A percentile compares a stretch with the other conserved stretches of the same genome.
These are phyloP conservation scores for Pyricularia pennisetigena DNA, from an alignment of 2,329 filamentous ascomycete genomes.

Conservation along the genomic window DNA sequence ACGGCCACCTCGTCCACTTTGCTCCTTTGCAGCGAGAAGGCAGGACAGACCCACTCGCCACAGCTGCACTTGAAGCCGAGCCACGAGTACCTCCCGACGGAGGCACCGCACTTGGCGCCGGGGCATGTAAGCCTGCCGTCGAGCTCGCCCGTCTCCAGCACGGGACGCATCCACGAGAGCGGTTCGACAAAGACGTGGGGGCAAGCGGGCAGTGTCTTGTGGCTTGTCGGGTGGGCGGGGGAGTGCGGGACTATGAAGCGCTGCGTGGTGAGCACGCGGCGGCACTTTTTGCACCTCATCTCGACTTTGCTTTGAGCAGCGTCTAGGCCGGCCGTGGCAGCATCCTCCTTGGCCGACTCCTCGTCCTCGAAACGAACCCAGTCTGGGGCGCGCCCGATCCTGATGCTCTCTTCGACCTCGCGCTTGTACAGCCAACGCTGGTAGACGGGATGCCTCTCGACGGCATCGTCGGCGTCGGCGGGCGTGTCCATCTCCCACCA, in stretches of 20 bases:
- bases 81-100: constrained; percentile 92
- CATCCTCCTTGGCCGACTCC: constrained; percentile 28
- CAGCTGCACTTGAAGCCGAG: constrained; percentile 91
- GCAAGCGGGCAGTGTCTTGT: constrained; percentile 35
- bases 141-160: constrained; percentile 70
- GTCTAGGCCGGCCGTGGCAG: constrained; percentile 5
- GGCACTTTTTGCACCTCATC: constrained; percentile 85
- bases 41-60: constrained; percentile 81
- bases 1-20: constrained; percentile 60
- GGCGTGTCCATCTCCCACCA: constrained; percentile 86
- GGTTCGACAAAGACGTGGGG: constrained; percentile 88
- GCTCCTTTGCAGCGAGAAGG: constrained; percentile 74
- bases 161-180: constrained; percentile 85
- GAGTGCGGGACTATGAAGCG: constrained; percentile 58
- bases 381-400: constrained; percentile 69
- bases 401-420: constrained; percentile 48
- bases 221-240: constrained; percentile 11
- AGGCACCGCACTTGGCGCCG: constrained; percentile 64
- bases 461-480: constrained; percentile 36
- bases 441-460: constrained; percentile 64
- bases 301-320: constrained; percentile 33
- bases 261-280: constrained; percentile 47
- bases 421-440: constrained; percentile 57
- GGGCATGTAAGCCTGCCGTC: constrained; percentile 83
- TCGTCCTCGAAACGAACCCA: constrained; percentile 78